phyloP scores from a whole-genome alignment of 2,329 filamentous ascomycete species.

The Plectosphaerella plurivora region DNA sequence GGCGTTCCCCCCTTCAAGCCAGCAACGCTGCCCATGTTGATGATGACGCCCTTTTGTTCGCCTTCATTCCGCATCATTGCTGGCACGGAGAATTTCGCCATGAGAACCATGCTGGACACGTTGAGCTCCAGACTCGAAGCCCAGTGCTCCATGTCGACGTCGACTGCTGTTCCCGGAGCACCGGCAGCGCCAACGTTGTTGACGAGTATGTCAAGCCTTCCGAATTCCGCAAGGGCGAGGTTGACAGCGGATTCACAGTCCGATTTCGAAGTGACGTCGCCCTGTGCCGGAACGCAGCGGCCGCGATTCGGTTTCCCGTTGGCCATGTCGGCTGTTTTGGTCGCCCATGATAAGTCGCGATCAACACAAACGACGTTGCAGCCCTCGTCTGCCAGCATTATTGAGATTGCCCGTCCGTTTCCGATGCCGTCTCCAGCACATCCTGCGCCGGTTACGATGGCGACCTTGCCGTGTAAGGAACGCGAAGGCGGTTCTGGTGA shows the following conservation, averaged over 20 bases:
- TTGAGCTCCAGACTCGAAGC: slow-evolving; percentile 43
- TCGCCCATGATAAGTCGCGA: slow-evolving; percentile 40
- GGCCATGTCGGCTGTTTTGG: slow-evolving; percentile 50
- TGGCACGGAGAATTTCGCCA: slow-evolving; percentile 11
- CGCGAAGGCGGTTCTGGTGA: slow-evolving; percentile 15
- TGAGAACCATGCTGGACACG: slow-evolving; percentile 13
- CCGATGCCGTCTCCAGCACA: slow-evolving; percentile 53
- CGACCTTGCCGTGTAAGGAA: slow-evolving; percentile 21
- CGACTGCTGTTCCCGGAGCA: slow-evolving; percentile 52
- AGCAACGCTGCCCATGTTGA: slow-evolving; percentile 61
- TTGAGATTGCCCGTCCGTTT: slow-evolving; percentile 53
- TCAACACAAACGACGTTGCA: slow-evolving; percentile 57
- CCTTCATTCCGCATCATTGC: slow-evolving; percentile 36
- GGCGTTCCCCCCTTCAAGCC: slow-evolving; percentile 40
- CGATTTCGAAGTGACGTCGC: slow-evolving; percentile 48
- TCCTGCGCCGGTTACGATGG: slow-evolving; percentile 57
- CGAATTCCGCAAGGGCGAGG: slow-evolving; percentile 41
- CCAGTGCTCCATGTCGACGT: slow-evolving; percentile 57
- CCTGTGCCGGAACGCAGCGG: slow-evolving; percentile 35
- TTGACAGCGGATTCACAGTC: slow-evolving; percentile 44
- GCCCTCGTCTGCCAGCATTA: slow-evolving; percentile 56
- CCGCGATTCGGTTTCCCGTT: slow-evolving; percentile 29
- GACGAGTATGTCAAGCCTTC: slow-evolving; percentile 57
- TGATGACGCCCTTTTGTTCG: slow-evolving; percentile 43
- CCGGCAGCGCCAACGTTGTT: slow-evolving; percentile 63